These are phyloP conservation scores for Berkeleyomyces rouxiae DNA, from an alignment of 2,329 filamentous ascomycete species.

Conservation along the genomic window DNA sequence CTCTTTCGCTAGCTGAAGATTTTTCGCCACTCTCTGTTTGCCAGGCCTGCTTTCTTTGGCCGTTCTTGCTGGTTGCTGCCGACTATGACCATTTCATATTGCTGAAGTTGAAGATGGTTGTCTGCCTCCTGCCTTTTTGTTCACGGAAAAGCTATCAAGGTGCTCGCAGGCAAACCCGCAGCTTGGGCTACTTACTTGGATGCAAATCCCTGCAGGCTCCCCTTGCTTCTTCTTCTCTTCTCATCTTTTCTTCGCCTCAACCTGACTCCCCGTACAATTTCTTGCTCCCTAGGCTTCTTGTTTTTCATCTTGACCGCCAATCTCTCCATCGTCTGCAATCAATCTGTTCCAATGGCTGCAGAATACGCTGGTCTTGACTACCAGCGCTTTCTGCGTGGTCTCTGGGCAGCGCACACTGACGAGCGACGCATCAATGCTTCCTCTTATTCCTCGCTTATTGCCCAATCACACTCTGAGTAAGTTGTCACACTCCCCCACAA, in stretches of 20 bases:
- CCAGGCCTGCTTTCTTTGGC: background rate
- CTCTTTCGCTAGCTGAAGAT: background rate
- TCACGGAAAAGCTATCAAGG: background rate
- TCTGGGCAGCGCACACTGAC: conserved; percentile 3
- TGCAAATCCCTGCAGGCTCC: background rate
- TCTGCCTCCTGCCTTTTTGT: background rate
- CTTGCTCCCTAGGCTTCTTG: conserved; percentile 1
- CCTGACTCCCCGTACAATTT: background rate
- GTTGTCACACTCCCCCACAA: background rate
- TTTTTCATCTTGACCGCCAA: background rate
- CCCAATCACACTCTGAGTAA: background rate
- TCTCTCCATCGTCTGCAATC: background rate
- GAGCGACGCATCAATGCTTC: conserved; percentile 1
- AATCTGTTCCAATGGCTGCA: background rate
- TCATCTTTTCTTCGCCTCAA: background rate
- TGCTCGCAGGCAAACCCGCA: background rate
- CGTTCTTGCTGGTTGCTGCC: background rate
- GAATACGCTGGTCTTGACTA: conserved; percentile 1
- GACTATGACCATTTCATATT: background rate
- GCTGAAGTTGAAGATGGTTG: background rate
- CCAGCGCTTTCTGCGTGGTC: conserved; percentile 7
- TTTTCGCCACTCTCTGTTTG: background rate
- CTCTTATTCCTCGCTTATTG: background rate
- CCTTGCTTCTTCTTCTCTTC: background rate
- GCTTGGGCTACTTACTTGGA: no score